Percentiles rank a stretch among this genome's conserved stretches.
phyloP scores from a whole-genome alignment of 2,329 filamentous ascomycete genomes.

The Ceratocystis destructans region DNA sequence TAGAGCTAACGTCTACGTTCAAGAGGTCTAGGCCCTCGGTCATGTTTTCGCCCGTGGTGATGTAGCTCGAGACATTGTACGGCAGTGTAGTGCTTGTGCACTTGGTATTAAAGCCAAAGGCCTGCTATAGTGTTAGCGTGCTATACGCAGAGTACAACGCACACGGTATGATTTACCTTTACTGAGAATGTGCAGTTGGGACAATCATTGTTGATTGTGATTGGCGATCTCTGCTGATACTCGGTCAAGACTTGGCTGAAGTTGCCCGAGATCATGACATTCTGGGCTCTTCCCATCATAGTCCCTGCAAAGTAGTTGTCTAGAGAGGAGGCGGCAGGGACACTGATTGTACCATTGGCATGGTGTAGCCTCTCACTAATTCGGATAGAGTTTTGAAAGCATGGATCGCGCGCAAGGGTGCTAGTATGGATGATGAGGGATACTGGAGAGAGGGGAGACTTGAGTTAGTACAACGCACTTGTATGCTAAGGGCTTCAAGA shows the following conservation, averaged over 20 bases:
- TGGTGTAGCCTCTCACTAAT: slow-evolving; percentile 13
- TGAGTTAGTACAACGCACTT: background rate
- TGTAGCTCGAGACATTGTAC: slow-evolving; percentile 14
- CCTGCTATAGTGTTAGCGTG: background rate
- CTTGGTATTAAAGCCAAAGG: slow-evolving; percentile 15
- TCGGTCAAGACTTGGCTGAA: slow-evolving; percentile 17
- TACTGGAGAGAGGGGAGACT: background rate
- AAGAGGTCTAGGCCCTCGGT: slow-evolving; percentile 10
- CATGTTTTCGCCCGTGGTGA: background rate
- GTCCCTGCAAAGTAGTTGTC: slow-evolving; percentile 15
- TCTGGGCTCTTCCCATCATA: slow-evolving; percentile 16
- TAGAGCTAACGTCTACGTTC: background rate
- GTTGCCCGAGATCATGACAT: slow-evolving; percentile 18
- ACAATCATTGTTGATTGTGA: slow-evolving; percentile 17
- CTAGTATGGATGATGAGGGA: slow-evolving; percentile 17
- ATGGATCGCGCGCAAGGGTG: slow-evolving; percentile 16
- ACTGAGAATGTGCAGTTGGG: slow-evolving; percentile 18
- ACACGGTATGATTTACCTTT: background rate
- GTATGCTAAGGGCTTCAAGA: no score
- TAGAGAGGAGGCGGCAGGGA: slow-evolving; percentile 11
- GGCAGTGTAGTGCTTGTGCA: background rate
- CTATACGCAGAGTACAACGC: background rate
- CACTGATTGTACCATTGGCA: slow-evolving; percentile 14
- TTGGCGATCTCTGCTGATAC: slow-evolving; percentile 17
- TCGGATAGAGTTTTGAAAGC: slow-evolving; percentile 18